phyloP scores from a whole-genome alignment of 139 green algal genomes.

The Eudorina sp. region DNA sequence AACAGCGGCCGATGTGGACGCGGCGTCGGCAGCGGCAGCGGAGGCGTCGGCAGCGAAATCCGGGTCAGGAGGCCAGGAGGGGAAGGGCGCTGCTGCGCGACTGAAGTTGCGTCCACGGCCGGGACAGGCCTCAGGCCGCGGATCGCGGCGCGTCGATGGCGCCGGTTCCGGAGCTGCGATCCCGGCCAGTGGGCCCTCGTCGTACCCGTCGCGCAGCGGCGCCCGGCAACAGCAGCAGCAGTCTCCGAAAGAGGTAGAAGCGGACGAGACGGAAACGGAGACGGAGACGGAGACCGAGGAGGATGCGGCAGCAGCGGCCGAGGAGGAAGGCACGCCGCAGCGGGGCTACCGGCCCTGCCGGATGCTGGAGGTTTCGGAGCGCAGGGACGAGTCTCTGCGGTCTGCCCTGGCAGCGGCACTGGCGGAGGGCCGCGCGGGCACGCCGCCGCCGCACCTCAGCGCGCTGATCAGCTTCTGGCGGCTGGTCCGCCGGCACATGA shows the following conservation, averaged over 20 bases:
- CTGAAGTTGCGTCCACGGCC: too few relatives aligned
- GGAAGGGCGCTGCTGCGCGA: too few relatives aligned
- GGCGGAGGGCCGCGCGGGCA: background rate
- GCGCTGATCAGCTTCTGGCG: slow-evolving; percentile 7
- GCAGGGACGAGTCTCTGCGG: background rate
- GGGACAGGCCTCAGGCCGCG: too few relatives aligned
- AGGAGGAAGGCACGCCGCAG: too few relatives aligned
- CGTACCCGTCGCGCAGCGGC: background rate
- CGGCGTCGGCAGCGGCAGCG: background rate
- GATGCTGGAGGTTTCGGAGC: background rate
- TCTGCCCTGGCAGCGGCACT: background rate
- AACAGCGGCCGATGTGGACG: background rate
- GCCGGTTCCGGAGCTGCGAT: background rate
- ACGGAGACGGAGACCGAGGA: too few relatives aligned
- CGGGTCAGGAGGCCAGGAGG: too few relatives aligned
- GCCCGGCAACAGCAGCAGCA: background rate
- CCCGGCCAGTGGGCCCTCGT: too few relatives aligned
- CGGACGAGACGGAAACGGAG: too few relatives aligned
- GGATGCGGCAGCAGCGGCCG: too few relatives aligned
- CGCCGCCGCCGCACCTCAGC: background rate
- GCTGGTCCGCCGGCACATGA: background rate
- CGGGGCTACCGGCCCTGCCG: background rate
- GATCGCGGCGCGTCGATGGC: background rate
- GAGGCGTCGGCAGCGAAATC: too few relatives aligned
- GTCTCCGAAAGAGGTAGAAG: background rate